Conservation (phyloP, 345 rosid genomes). For the Erodium maritimum region DNA sequence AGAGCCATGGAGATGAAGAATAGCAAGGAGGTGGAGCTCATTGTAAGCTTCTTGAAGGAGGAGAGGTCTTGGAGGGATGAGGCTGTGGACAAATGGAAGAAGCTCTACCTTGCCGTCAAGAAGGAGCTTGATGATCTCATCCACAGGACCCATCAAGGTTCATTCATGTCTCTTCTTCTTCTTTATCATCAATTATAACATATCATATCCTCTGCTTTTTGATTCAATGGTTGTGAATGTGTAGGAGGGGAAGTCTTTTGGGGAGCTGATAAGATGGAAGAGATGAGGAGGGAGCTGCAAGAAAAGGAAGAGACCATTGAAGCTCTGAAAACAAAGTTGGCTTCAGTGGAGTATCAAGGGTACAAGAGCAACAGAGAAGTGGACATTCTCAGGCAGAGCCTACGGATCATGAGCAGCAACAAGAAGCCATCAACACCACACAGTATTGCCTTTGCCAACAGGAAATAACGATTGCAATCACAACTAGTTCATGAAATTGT, state of each 20-base stretch:
- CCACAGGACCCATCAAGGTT: slow-evolving; percentile 30
- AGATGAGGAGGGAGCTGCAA: slow-evolving; percentile 45
- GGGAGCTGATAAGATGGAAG: slow-evolving; percentile 39
- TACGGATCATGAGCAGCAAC: slow-evolving; percentile 37
- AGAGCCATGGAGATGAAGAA: background rate
- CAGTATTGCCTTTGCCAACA: background rate
- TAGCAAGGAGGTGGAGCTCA: slow-evolving; percentile 29
- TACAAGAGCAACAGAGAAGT: slow-evolving; percentile 40
- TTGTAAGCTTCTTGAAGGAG: too few relatives aligned
- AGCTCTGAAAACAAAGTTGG: slow-evolving; percentile 29
- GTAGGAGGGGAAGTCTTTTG: slow-evolving; percentile 21
- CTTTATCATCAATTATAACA: too few relatives aligned
- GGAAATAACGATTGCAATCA: background rate
- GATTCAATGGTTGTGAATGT: background rate
- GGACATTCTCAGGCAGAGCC: slow-evolving; percentile 67
- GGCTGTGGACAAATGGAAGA: slow-evolving; percentile 76
- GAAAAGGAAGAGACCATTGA: slow-evolving; percentile 36
- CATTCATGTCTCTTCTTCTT: background rate
- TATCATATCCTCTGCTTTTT: too few relatives aligned
- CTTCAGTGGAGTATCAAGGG: slow-evolving; percentile 32
- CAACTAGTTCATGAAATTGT: background rate
- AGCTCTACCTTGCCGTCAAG: slow-evolving; percentile 69
- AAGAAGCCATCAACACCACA: slow-evolving; percentile 15
- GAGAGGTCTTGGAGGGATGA: slow-evolving; percentile 63
- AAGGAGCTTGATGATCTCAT: slow-evolving; percentile 76